Evolutionary conservation across 2,329 filamentous ascomycete species (phyloP).

Genomic region (Teratosphaeria zuluensis): DNA sequence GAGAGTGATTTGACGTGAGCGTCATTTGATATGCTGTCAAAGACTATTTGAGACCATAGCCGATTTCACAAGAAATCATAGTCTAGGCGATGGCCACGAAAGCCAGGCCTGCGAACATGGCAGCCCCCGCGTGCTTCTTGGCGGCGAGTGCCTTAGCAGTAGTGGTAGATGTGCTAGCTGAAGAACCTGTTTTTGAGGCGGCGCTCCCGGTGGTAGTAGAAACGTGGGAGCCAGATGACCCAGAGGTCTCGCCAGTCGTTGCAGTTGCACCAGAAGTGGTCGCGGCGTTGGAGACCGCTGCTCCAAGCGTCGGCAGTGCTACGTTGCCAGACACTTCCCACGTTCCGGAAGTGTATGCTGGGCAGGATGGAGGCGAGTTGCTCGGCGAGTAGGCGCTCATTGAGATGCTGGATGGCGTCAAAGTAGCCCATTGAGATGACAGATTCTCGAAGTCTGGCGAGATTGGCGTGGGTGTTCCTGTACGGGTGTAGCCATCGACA

Average conservation of each 20-base stretch:
- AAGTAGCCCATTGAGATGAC: constrained; percentile 63
- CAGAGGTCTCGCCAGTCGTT: not conserved
- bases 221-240: not conserved
- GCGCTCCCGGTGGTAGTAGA: not conserved
- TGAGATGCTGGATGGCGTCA: constrained; percentile 59
- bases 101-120: not conserved
- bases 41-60: not conserved
- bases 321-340: constrained; percentile 68
- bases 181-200: not conserved
- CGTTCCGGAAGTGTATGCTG: constrained; percentile 54
- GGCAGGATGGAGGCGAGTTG: constrained; percentile 57
- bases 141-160: not conserved
- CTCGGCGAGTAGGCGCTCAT: constrained; percentile 55
- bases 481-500: constrained; percentile 59
- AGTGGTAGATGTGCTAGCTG: not conserved
- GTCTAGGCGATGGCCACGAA: not conserved
- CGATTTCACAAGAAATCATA: not conserved
- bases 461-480: constrained; percentile 64
- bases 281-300: not conserved
- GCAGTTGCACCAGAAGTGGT: not conserved
- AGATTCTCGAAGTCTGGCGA: constrained; percentile 71
- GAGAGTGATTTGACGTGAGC: no score
- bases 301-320: constrained; percentile 59
- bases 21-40: no score
- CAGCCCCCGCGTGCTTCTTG: not conserved